phyloP scores from a whole-genome alignment of 2,329 filamentous ascomycete species.

The Hirsutella rhossiliensis region DNA sequence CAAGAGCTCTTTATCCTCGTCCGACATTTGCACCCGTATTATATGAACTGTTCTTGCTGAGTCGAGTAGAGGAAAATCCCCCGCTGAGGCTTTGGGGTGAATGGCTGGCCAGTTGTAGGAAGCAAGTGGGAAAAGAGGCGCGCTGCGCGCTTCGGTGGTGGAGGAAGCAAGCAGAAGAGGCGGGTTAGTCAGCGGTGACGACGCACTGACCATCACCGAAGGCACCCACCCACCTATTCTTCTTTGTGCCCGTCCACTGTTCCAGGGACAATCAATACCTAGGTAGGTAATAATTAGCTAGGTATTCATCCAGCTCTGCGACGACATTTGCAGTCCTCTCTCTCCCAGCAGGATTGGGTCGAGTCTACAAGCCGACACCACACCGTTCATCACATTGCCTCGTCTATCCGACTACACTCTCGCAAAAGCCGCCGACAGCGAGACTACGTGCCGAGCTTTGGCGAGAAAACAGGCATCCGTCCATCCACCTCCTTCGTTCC shows the following conservation, averaged over 20 bases:
- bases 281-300: no score
- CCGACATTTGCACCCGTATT: constrained; percentile 21
- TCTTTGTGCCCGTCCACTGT: no score
- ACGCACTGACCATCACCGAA: background rate
- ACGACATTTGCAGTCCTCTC: no score
- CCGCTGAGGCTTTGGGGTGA: background rate
- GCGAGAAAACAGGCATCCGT: background rate
- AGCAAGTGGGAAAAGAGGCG: background rate
- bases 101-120: background rate
- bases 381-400: no score
- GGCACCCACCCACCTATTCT: no score
- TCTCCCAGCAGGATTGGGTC: no score
- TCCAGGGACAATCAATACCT: no score
- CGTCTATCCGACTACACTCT: no score
- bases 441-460: background rate
- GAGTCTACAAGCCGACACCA: no score
- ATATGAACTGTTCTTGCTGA: background rate
- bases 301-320: no score
- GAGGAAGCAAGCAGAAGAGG: background rate
- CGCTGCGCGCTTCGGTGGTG: background rate
- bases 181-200: background rate
- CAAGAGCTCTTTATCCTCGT: constrained; percentile 40
- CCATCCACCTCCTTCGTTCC: background rate
- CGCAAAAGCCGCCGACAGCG: background rate
- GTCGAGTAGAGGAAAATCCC: background rate